Percentiles rank a stretch among this genome's conserved stretches.
phyloP scores from a whole-genome alignment of 257 asterid genomes.

The Orobanche coerulescens region DNA sequence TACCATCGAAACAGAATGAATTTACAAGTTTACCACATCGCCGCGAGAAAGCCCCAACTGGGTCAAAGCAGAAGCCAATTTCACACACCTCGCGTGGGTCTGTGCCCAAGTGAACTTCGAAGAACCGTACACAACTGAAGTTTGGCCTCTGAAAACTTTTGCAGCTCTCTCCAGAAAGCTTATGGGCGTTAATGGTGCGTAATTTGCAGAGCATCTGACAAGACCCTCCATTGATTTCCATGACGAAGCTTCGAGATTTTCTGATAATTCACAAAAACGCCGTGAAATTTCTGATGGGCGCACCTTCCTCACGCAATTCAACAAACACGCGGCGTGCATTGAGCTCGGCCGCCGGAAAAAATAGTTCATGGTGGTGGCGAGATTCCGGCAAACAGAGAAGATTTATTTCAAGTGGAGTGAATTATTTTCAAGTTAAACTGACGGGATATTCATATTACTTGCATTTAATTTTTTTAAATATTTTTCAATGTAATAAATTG shows the following conservation, averaged over 20 bases:
- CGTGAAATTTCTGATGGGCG: neutral
- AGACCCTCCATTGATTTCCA: slow-evolving; percentile 31
- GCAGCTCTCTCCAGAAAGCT: slow-evolving; percentile 40
- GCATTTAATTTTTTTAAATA: too few species aligned
- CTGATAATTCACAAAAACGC: neutral
- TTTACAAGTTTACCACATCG: slow-evolving; percentile 32
- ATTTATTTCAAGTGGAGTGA: neutral
- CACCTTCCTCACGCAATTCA: neutral
- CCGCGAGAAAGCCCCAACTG: slow-evolving; percentile 29
- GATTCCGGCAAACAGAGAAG: neutral
- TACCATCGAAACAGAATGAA: too few species aligned
- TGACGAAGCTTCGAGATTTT: too few species aligned
- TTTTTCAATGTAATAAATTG: too few species aligned
- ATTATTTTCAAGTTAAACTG: too few species aligned
- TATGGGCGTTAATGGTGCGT: slow-evolving; percentile 33
- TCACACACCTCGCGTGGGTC: slow-evolving; percentile 31
- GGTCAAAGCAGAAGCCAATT: slow-evolving; percentile 40
- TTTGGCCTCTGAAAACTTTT: slow-evolving; percentile 28
- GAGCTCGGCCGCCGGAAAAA: slow-evolving; percentile 18
- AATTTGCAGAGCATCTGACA: slow-evolving; percentile 35
- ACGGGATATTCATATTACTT: too few species aligned
- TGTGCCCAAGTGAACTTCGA: slow-evolving; percentile 35
- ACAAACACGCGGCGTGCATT: neutral
- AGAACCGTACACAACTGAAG: slow-evolving; percentile 31
- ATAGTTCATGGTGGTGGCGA: neutral